Conservation (phyloP, 202 grass and related monocot genomes). For the Schoenoplectus triqueter region DNA sequence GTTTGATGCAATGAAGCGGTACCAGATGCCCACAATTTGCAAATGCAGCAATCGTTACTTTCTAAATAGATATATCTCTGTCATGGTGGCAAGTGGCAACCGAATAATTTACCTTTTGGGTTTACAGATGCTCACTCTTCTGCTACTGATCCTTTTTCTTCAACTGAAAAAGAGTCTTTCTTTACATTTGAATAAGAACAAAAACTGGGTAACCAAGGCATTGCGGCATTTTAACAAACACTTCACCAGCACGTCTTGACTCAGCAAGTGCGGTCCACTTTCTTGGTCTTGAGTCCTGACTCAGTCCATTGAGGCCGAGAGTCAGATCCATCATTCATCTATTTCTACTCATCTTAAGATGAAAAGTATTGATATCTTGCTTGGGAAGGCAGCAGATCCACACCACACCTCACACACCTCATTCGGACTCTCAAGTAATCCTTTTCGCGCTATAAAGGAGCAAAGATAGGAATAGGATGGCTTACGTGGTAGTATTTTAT, state of each 20-base stretch:
- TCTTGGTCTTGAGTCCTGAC: background rate
- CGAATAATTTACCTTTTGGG: no score
- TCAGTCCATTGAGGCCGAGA: background rate
- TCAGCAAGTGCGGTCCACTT: background rate
- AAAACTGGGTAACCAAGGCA: background rate
- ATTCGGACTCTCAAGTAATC: background rate
- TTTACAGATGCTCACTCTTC: no score
- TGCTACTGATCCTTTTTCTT: no score
- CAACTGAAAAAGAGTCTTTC: no score
- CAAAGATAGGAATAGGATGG: no score
- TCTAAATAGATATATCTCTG: background rate
- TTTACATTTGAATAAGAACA: background rate
- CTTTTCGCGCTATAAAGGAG: no score
- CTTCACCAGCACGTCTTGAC: background rate
- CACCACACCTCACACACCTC: background rate
- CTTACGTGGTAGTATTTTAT: background rate
- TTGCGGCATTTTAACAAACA: slow-evolving; percentile 14
- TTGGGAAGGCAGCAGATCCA: no score
- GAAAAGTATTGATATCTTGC: background rate
- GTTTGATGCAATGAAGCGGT: background rate
- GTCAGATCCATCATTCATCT: background rate
- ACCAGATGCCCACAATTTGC: background rate
- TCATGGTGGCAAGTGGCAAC: no score
- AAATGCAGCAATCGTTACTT: background rate
- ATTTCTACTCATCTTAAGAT: background rate